Conservation (phyloP, 305 asterid species). For the Fraxinus dipetala region DNA sequence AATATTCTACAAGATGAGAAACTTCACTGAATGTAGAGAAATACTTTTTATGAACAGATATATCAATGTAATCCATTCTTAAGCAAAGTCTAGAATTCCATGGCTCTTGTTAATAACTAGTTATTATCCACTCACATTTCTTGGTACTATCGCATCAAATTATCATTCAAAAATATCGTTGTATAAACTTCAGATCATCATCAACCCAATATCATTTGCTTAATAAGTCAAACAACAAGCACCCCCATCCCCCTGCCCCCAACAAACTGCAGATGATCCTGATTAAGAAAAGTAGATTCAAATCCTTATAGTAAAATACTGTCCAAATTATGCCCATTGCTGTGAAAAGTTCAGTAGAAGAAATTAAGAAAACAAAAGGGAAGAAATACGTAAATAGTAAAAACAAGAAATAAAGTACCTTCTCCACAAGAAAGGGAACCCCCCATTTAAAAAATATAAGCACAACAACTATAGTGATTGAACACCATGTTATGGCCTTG, state of each 20-base stretch:
- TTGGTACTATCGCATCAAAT: background rate
- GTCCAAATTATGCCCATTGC: background rate
- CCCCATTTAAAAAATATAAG: slow-evolving; percentile 63
- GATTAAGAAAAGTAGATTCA: background rate
- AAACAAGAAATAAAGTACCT: slow-evolving; percentile 42
- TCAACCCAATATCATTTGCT: background rate
- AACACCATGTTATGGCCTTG: slow-evolving; percentile 50
- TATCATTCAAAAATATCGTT: background rate
- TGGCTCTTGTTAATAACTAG: background rate
- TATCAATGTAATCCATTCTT: background rate
- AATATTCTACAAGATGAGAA: background rate
- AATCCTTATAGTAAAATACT: background rate
- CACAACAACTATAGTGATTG: slow-evolving; percentile 31
- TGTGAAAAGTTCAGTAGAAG: background rate
- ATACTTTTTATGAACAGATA: background rate
- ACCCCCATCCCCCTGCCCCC: background rate
- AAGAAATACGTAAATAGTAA: slow-evolving; percentile 4
- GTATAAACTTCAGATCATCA: background rate
- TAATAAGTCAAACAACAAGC: background rate
- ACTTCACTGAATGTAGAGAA: background rate
- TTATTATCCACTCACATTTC: background rate
- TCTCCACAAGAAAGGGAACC: slow-evolving; percentile 57
- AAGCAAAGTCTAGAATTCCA: background rate
- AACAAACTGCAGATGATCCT: background rate
- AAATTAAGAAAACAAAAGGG: background rate